These are phyloP conservation scores for Pythium guiyangense DNA, from an alignment of 352 stramenopile genomes.

Conservation along the genomic window DNA sequence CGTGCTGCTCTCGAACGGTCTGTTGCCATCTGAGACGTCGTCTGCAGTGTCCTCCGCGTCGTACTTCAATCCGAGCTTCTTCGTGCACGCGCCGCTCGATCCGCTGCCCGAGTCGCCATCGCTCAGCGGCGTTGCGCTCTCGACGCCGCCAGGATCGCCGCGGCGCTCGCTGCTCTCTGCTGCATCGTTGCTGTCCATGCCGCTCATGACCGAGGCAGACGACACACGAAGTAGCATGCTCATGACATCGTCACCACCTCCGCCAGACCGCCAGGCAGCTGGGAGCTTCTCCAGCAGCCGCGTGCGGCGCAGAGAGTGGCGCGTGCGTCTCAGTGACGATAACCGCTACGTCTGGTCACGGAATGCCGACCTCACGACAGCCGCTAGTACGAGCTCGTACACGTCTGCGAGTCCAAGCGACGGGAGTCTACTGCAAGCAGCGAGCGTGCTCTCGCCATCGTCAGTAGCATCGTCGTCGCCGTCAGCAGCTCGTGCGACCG, in stretches of 20 bases:
- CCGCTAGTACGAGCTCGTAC: not conserved
- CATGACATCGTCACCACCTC: too few species aligned
- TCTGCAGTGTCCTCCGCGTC: not conserved
- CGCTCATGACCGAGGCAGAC: not conserved
- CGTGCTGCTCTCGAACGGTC: not conserved
- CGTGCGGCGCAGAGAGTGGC: conserved; percentile 43
- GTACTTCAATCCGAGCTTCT: conserved; percentile 10
- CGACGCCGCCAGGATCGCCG: conserved; percentile 7
- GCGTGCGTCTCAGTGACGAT: conserved; percentile 14
- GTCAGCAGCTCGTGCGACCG: conserved; percentile 1
- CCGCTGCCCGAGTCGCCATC: conserved; percentile 15
- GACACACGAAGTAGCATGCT: not conserved
- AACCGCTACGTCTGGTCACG: conserved; percentile 31
- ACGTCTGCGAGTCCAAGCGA: not conserved
- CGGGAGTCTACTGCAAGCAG: conserved; percentile 2
- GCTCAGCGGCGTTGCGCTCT: not conserved
- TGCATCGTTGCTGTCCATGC: conserved; percentile 1
- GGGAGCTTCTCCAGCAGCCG: conserved; percentile 7
- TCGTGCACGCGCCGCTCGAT: conserved; percentile 12
- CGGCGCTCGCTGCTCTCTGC: not conserved
- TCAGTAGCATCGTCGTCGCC: conserved; percentile 9
- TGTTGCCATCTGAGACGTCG: not conserved
- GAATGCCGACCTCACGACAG: conserved; percentile 6
- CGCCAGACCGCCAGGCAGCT: not conserved
- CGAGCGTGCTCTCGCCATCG: conserved; percentile 4